Base-by-base conservation (phyloP, 2,329 filamentous ascomycete species). In the Akanthomyces dipterigenus region DNA sequence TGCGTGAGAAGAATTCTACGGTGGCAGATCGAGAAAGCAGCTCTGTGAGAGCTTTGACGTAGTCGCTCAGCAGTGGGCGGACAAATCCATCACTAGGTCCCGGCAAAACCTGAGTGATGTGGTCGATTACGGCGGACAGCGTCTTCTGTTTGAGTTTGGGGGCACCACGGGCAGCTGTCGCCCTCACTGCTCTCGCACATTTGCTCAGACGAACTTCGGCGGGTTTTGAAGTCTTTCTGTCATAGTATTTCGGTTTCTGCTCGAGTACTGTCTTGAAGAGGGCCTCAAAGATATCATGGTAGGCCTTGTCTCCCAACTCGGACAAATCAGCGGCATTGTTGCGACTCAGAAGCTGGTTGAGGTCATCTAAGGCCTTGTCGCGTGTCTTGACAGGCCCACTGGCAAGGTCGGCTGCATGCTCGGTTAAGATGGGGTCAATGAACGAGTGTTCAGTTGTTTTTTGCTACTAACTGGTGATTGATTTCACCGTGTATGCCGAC, bases 221-320 rank as follows among this genome's bases (percentile, higher is more conserved):
- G 61, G 77, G 81, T 63, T 78, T 80, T 28, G 80, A 76, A 1
- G 66, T 45, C 49, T 73, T 70, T 14, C 80, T 79, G 60, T 82
- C 82, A 61, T 83, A 80, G 65, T 84, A 89, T 20, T 75, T 71
- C 11, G 85, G 78, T 70, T 90, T 91, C 67, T 96, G 92, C 16
- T 80, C 73, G 20, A 87, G 72, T 1, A 82, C 82, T 69, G 82
- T 88, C 59, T 83, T 81, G 70, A 97, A 96, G 3, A 98, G 77
- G 1, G 85, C 83, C 69, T 97, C 91, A 67, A 91, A 90, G 48
- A 97, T 86, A 63, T 84, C 83, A 69, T 95, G 88, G 66, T 90
- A 96, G n/a, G 83, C 83, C 70, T 89, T 90, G 70, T 96, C 91
- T 50, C 82, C 83, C 38, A 96, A 77, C 14, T 74, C 68, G 34